Evolutionary conservation across 495 filamentous ascomycete species (phyloP), one percentile per base, ranked within the genome.

Genomic region (Xylaria palmicola): DNA sequence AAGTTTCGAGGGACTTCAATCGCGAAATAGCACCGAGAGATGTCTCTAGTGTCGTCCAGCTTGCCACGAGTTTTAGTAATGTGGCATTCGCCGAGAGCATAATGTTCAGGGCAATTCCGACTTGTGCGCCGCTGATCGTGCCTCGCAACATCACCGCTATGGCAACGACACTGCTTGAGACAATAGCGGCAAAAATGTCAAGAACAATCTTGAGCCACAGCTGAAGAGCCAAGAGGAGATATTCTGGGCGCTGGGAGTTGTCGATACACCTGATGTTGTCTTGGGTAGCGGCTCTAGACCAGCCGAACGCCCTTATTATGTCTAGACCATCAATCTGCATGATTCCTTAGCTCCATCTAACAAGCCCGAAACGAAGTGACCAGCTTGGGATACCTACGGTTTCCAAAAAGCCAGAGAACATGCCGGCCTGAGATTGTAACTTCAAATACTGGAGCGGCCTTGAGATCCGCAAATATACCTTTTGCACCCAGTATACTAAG

Each of bases 401-500:
- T 47, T 84, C 82, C 19, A 79, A 49, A 39, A 84, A 80, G 48
- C 76, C 76, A 6, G 81, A 78, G 8, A 62, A 62, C 3, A 70
- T 56, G 0, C 29, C 50, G 9, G 65, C 62, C 64, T 84, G 83
- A 17, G 82, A 75, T 66, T 87, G 83, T 3, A 86, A 73, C 55
- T 87, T 85, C 2, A 88, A 66, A 0, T 86, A 62, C 19, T 85
- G 78, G 3, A 88, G 54, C 60, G 87, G 85, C 5, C 82, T 78
- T 0, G 81, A 84, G 1, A 81, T 83, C 13, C 81, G 76, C 0
- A 87, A 74, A 56, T 88, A 88, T 67, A 79, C 76, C 8, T 69
- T 73, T 57, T 87, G 84, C 3, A 86, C 56, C 1, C 79, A 5
- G 39, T 69, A 83, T n/a, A 84, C 24, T 3, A 75, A 50, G 5